Base-by-base conservation (phyloP, 2,329 filamentous ascomycete genomes). In the Endoconidiophora polonica region DNA sequence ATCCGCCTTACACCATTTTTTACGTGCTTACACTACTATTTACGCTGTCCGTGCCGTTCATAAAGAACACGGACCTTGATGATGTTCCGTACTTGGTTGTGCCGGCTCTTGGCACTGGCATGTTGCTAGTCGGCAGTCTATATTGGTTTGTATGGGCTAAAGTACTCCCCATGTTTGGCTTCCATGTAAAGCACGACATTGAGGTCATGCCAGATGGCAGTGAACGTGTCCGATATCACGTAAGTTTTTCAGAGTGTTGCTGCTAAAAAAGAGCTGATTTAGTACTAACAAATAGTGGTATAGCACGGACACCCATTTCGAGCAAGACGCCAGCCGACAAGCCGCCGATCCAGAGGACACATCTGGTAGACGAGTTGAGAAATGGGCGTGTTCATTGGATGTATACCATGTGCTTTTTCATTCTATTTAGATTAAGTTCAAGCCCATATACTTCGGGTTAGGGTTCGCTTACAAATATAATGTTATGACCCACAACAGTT, bases 31-130 rank as follows among this genome's bases (percentile, higher is more conserved):
- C 66, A 55, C 76, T 76, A 55, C 57, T 71, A 23, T 74, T 75
- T 54, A 64, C 76, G 6, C 68, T 68, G 2, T 37, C 74, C 0
- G 71, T 73, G 0, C 74, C 74, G 0, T 76, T 77, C 49, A 68
- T 77, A 42, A 73, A 74, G 73, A 0, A 64, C 65, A 33, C 67
- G 63, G 65, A 68, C 46, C 65, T 66, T 0, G 65, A 70, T 10
- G 68, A 69, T 0, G 76, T 76, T 39, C 71, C 72, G 1, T 76
- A 76, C 62, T 77, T 72, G 52, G 62, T 74, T 0, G 75, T 75
- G 55, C 73, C 73, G 0, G 65, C 75, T 0, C 72, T 77, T 0
- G 73, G 72, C 0, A 66, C 74, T 0, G 66, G 65, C 0, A 69
- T 77, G 5, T 57, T 77, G 23, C 46, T 73, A 0, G 59, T 75